phyloP scores from a whole-genome alignment of 1,284 basidiomycete genomes.

The Golubevia sp. region DNA sequence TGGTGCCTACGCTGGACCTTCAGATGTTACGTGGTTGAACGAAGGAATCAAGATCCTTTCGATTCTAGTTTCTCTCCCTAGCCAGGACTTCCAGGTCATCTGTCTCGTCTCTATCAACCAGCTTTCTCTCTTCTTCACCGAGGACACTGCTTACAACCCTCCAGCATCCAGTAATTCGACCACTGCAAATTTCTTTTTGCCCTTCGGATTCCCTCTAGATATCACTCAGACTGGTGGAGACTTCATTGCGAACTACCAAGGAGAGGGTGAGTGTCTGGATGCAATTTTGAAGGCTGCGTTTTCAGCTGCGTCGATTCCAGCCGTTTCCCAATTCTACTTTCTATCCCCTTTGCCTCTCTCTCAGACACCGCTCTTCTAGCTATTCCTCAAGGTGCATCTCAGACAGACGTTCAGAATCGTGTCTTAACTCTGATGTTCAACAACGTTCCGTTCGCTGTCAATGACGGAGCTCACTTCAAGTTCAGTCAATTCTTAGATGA shows the following conservation, averaged over 20 bases:
- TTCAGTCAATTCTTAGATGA: conserved; percentile 57
- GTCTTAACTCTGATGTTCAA: conserved; percentile 49
- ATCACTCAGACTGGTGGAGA: conserved; percentile 43
- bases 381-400: conserved; percentile 45
- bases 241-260: conserved; percentile 46
- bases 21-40: conserved; percentile 53
- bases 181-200: conserved; percentile 49
- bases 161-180: conserved; percentile 40
- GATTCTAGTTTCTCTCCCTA: conserved; percentile 38
- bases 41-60: conserved; percentile 49
- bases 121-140: conserved; percentile 50
- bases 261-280: conserved; percentile 33
- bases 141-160: conserved; percentile 31
- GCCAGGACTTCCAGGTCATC: conserved; percentile 50
- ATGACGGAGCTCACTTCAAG: conserved; percentile 26
- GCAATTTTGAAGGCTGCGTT: too few relatives aligned
- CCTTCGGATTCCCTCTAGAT: conserved; percentile 55
- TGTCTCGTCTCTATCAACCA: conserved; percentile 55
- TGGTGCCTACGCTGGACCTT: conserved; percentile 51
- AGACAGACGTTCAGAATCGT: conserved; percentile 48
- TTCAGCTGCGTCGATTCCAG: too few relatives aligned
- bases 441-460: conserved; percentile 45
- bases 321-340: too few relatives aligned
- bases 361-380: conserved; percentile 43
- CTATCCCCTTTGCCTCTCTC: too few relatives aligned